These are phyloP conservation scores for Brassica cretica DNA, from an alignment of 345 rosid species.

Conservation along the genomic window DNA sequence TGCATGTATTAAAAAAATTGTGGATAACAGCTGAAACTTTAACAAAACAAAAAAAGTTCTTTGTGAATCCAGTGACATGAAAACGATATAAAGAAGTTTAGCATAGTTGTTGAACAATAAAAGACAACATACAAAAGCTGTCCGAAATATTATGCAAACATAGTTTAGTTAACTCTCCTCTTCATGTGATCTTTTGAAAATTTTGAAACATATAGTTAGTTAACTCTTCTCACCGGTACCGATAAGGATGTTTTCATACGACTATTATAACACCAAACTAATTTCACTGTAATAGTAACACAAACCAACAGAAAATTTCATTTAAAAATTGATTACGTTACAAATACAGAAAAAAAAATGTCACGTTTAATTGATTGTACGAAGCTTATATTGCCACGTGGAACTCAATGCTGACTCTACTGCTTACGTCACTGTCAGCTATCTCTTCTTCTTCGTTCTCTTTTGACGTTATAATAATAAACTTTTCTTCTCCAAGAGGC, in stretches of 20 bases:
- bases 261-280: background rate
- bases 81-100: background rate
- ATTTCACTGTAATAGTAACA: background rate
- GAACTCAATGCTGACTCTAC: constrained; percentile 34
- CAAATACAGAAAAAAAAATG: background rate
- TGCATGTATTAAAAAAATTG: background rate
- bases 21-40: background rate
- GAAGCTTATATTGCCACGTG: constrained; percentile 31
- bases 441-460: background rate
- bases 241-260: background rate
- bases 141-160: background rate
- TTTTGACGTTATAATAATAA: constrained; percentile 15
- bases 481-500: background rate
- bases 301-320: background rate
- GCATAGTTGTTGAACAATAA: background rate
- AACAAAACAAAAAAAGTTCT: background rate
- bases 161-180: background rate
- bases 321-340: background rate
- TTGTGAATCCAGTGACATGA: constrained; percentile 9
- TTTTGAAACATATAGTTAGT: background rate
- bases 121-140: background rate
- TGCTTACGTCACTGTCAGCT: constrained; percentile 27
- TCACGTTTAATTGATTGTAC: background rate
- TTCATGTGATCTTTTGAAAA: background rate
- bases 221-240: background rate